Evolutionary conservation across 1,139 yeast genomes (phyloP).

Genomic region (Geotrichum restrictum): DNA sequence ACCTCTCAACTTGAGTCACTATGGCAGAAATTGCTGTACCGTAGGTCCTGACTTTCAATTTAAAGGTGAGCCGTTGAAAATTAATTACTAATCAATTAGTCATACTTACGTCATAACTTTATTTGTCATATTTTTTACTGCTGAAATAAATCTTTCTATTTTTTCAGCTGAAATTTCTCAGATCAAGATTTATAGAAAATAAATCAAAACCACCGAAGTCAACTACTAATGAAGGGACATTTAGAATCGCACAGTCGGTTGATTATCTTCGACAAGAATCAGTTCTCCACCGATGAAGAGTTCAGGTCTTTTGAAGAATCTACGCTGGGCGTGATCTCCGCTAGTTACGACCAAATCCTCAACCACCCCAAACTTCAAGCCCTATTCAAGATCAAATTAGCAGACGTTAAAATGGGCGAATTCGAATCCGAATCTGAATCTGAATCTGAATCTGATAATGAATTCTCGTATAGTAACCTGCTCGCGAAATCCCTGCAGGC

Average conservation of each 20-base stretch:
- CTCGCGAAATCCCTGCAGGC: not conserved
- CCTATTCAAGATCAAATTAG: slow-evolving; percentile 10
- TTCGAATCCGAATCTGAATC: too few relatives aligned
- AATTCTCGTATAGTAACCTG: not conserved
- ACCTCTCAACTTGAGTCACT: too few relatives aligned
- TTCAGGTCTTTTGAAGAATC: not conserved
- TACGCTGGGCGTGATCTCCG: slow-evolving; percentile 11
- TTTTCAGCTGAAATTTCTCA: too few relatives aligned
- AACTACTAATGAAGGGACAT: slow-evolving; percentile 4
- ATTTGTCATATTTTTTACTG: too few relatives aligned
- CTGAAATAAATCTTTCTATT: too few relatives aligned
- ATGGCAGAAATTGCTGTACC: too few relatives aligned
- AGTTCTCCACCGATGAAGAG: not conserved
- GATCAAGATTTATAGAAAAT: too few relatives aligned
- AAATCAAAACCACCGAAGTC: too few relatives aligned
- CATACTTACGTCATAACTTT: too few relatives aligned
- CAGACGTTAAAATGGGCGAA: not conserved
- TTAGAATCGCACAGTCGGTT: slow-evolving; percentile 16
- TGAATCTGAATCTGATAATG: not conserved
- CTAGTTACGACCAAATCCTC: slow-evolving; percentile 13
- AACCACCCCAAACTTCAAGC: slow-evolving; percentile 8
- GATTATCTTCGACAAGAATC: slow-evolving; percentile 16
- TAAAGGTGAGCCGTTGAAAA: too few relatives aligned
- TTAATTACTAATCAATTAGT: too few relatives aligned
- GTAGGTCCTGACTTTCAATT: too few relatives aligned